phyloP scores from a whole-genome alignment of 306 rosid species.

The Cucurbita argyrosperma region DNA sequence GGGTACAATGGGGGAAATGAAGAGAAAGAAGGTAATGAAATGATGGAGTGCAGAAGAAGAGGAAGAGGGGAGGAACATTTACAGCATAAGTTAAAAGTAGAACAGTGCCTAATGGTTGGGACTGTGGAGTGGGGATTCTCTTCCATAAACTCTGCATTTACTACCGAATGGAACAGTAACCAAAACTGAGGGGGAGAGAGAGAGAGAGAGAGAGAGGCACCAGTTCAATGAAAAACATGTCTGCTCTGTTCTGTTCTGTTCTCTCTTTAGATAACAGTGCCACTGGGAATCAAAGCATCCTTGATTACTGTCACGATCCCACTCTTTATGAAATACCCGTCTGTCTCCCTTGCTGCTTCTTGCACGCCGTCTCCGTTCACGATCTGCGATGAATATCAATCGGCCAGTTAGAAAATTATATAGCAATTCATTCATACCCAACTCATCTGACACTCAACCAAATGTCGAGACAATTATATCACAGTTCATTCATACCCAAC shows the following conservation, averaged over 20 bases:
- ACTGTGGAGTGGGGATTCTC: neutral
- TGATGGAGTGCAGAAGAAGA: neutral
- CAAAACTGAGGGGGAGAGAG: neutral
- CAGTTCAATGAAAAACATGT: neutral
- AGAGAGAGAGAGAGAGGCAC: neutral
- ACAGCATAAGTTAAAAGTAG: neutral
- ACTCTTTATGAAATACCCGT: conserved; percentile 93
- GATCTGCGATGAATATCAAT: conserved; percentile 30
- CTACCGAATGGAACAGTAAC: neutral
- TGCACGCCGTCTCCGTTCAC: conserved; percentile 63
- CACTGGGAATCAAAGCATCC: conserved; percentile 88
- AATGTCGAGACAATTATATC: too few relatives aligned
- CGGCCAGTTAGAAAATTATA: neutral
- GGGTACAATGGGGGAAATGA: neutral
- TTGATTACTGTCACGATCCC: conserved; percentile 87
- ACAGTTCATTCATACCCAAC: too few relatives aligned
- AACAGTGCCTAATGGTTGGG: neutral
- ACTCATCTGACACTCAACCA: too few relatives aligned
- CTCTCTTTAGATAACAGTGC: conserved; percentile 39
- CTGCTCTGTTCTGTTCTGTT: neutral
- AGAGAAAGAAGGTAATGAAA: neutral
- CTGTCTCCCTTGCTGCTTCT: conserved; percentile 98
- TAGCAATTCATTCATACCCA: too few relatives aligned
- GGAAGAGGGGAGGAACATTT: neutral
- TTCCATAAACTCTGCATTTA: neutral